Evolutionary conservation across 768 basidiomycete species (phyloP).

Genomic region (Suillus placidus): DNA sequence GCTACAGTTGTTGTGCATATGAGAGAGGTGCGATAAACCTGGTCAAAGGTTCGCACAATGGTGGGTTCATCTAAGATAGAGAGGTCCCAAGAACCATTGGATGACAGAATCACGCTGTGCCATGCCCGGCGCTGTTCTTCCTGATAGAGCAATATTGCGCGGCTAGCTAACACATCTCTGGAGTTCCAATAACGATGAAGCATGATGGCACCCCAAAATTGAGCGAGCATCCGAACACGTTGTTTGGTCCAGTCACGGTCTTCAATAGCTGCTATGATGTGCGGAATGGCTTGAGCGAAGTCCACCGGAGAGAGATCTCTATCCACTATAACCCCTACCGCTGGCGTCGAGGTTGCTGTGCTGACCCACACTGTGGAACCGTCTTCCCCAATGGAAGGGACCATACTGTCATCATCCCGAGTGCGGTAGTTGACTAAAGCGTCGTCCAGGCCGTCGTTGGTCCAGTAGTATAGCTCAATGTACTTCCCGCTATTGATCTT

Average conservation of each 20-base stretch:
- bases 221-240: fast-evolving
- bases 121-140: neutral
- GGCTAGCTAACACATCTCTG: neutral
- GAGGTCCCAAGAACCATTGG: neutral
- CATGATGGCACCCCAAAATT: neutral
- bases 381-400: neutral
- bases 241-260: neutral
- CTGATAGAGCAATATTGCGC: neutral
- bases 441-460: fast-evolving
- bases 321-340: too few species aligned
- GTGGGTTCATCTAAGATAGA: too few species aligned
- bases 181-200: neutral
- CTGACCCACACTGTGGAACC: neutral
- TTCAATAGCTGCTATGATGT: neutral
- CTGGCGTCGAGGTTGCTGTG: neutral
- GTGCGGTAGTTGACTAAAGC: neutral
- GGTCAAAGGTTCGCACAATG: too few species aligned
- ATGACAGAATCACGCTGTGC: neutral
- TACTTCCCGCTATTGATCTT: neutral
- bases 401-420: neutral
- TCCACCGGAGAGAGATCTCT: too few species aligned
- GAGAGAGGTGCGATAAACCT: too few species aligned
- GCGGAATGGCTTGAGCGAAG: neutral
- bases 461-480: neutral
- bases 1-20: too few species aligned